Percentiles rank a stretch among this genome's conserved stretches.
Evolutionary conservation across 768 basidiomycete species (phyloP).

Genomic region (Pulveroboletus sp.): DNA sequence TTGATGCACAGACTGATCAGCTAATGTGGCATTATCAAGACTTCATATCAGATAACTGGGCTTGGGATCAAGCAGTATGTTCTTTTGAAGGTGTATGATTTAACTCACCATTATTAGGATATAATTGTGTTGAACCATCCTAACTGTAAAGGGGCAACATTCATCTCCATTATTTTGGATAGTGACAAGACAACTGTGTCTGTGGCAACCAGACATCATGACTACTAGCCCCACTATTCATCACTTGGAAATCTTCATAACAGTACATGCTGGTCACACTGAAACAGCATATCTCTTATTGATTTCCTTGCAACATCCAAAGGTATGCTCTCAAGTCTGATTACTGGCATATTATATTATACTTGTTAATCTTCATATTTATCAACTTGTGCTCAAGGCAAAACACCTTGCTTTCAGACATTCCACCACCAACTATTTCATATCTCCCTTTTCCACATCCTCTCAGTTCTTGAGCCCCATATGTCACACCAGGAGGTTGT

Average conservation of each 20-base stretch:
- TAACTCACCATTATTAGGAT: neutral
- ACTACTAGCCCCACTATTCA: conserved; percentile 1
- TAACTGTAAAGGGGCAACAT: neutral
- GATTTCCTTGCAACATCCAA: conserved; percentile 3
- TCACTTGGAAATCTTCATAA: conserved; percentile 6
- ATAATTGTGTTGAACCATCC: neutral
- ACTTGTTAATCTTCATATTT: too few species aligned
- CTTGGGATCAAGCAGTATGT: conserved; percentile 1
- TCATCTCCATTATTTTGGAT: neutral
- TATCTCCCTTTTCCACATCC: neutral
- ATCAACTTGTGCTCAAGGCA: neutral
- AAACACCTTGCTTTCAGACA: neutral
- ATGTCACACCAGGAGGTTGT: neutral
- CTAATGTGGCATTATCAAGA: neutral
- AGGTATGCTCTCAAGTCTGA: too few species aligned
- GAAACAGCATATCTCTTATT: neutral
- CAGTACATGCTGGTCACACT: neutral
- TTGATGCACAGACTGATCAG: neutral
- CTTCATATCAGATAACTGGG: conserved; percentile 1
- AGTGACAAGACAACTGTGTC: neutral
- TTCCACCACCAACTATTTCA: neutral
- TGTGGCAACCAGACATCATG: neutral
- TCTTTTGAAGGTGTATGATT: neutral
- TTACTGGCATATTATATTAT: too few species aligned
- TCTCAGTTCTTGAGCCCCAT: neutral